Conservation (phyloP, 129 eudicot genomes). For the Flaveria sonorensis region DNA sequence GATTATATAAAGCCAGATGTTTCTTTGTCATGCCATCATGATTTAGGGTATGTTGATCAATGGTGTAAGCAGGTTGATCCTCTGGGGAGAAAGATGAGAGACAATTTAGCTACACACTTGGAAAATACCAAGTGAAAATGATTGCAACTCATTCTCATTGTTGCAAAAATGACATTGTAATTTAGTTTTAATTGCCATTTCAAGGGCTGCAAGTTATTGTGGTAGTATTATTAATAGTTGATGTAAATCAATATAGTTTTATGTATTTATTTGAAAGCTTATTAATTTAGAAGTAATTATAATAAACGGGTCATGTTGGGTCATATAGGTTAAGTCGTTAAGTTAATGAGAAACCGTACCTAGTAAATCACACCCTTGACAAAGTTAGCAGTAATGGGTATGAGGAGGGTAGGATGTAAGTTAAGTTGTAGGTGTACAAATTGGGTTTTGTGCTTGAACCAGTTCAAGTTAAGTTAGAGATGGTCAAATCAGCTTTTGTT, state of each 20-base stretch:
- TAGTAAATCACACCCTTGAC: no score
- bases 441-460: no score
- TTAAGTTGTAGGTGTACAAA: no score
- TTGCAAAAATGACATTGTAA: background rate
- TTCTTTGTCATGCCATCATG: constrained; percentile 67
- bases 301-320: background rate
- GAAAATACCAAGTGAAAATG: constrained; percentile 32
- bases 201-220: background rate
- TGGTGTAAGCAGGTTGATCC: constrained; percentile 70
- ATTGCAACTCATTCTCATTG: background rate
- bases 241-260: background rate
- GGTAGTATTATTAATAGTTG: background rate
- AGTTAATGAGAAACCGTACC: no score
- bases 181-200: background rate
- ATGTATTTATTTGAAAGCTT: background rate
- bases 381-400: no score
- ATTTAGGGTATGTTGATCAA: constrained; percentile 59
- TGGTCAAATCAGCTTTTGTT: no score
- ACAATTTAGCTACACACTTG: constrained; percentile 53
- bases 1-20: constrained; percentile 62
- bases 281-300: background rate
- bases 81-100: constrained; percentile 60
- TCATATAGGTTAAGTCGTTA: background rate
- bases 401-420: no score
- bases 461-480: no score